Percentiles rank a stretch among this genome's conserved stretches.
Conservation (phyloP, 257 asterid genomes). For the Solanum gandarillasii region DNA sequence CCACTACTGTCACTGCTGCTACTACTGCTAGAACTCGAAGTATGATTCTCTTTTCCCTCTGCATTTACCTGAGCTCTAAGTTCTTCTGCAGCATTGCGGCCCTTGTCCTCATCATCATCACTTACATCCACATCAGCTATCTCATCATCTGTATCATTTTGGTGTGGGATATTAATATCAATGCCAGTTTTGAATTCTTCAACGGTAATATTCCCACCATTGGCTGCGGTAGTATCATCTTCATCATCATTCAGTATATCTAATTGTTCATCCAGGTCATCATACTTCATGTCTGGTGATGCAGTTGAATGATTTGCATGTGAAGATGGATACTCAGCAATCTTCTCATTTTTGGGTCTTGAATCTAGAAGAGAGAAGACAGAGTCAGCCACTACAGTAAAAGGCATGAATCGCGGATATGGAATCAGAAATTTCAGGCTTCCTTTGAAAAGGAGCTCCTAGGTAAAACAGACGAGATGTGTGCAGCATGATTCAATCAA, state of each 20-base stretch:
- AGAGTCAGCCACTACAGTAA: not conserved
- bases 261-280: conserved; percentile 57
- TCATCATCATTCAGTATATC: conserved; percentile 73
- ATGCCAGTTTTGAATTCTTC: conserved; percentile 54
- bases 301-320: conserved; percentile 38
- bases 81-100: conserved; percentile 88
- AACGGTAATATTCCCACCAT: conserved; percentile 29
- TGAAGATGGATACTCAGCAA: conserved; percentile 29
- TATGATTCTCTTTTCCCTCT: conserved; percentile 34
- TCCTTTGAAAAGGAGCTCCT: not conserved
- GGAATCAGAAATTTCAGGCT: not conserved
- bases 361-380: conserved; percentile 34
- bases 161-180: conserved; percentile 79
- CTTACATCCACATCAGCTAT: conserved; percentile 81
- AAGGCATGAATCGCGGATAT: not conserved
- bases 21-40: conserved; percentile 61
- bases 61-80: conserved; percentile 64
- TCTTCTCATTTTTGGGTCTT: conserved; percentile 48
- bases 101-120: conserved; percentile 64
- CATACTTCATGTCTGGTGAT: conserved; percentile 47
- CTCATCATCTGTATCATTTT: conserved; percentile 67
- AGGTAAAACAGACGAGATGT: not conserved
- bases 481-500: not conserved
- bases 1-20: conserved; percentile 70
- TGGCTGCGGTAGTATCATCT: conserved; percentile 24